A percentile compares a stretch with the other conserved stretches of the same genome.
phyloP scores from a whole-genome alignment of 2,329 filamentous ascomycete species.

The Hirsutella thompsonii region DNA sequence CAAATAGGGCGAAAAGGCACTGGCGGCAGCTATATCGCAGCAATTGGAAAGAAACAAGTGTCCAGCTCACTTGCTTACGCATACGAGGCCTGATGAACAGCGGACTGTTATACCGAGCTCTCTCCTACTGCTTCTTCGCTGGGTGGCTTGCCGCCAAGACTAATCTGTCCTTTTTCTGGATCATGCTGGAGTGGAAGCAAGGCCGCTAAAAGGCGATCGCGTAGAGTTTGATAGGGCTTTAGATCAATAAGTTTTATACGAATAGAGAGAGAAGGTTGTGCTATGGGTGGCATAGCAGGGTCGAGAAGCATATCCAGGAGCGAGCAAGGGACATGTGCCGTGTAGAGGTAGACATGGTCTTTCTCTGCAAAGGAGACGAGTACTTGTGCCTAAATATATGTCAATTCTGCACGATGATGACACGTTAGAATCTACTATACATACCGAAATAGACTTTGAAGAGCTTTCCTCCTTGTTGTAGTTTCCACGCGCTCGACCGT shows the following conservation, averaged over 20 bases:
- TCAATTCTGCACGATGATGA: not conserved
- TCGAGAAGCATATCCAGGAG: constrained; percentile 1
- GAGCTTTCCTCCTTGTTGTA: not conserved
- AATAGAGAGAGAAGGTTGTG: not conserved
- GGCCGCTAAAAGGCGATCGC: constrained; percentile 1
- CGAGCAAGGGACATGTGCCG: not conserved
- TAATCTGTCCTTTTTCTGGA: not conserved
- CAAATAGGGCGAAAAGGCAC: too few relatives aligned
- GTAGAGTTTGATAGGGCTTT: constrained; percentile 1
- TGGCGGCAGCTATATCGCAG: too few relatives aligned
- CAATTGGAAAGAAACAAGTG: too few relatives aligned
- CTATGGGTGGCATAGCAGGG: constrained; percentile 1
- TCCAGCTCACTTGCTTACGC: too few relatives aligned
- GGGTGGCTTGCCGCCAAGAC: not conserved
- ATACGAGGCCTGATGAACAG: not conserved
- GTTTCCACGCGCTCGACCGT: too few relatives aligned
- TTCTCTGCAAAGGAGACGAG: not conserved
- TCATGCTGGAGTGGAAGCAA: not conserved
- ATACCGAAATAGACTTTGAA: not conserved
- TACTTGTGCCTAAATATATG: not conserved
- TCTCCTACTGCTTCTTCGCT: not conserved
- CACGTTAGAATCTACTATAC: not conserved
- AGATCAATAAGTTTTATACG: not conserved
- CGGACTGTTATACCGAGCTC: not conserved
- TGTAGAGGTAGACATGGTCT: constrained; percentile 2